Percentiles rank a stretch among this genome's conserved stretches.
phyloP scores from a whole-genome alignment of 2,329 filamentous ascomycete species.

The Pestalotiopsis sp. region DNA sequence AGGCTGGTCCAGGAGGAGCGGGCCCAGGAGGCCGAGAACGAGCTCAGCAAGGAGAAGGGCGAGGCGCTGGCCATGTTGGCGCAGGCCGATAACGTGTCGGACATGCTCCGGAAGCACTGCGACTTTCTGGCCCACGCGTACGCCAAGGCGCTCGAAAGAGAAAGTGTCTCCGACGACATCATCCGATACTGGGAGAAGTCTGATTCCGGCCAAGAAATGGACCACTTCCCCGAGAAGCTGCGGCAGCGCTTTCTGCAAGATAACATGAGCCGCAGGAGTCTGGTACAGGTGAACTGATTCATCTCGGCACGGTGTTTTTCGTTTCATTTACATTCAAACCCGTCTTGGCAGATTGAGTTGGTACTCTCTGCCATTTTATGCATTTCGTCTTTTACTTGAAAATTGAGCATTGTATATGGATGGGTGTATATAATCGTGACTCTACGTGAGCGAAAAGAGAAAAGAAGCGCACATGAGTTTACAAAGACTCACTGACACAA shows the following conservation, averaged over 20 bases:
- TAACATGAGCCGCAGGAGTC: background rate
- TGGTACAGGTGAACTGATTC: background rate
- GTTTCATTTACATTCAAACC: background rate
- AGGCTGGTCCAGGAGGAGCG: background rate
- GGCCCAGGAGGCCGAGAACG: background rate
- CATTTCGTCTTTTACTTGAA: background rate
- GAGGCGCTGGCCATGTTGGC: background rate
- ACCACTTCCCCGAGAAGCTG: background rate
- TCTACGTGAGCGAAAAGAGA: too few relatives aligned
- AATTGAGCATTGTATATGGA: background rate
- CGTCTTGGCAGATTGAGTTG: background rate
- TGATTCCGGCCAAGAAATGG: background rate
- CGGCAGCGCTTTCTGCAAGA: background rate
- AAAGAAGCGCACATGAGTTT: too few relatives aligned
- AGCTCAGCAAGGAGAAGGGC: background rate
- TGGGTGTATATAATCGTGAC: too few relatives aligned
- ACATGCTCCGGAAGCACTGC: background rate
- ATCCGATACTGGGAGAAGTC: conserved; percentile 3
- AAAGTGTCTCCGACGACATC: background rate
- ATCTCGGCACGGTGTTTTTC: background rate
- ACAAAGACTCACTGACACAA: too few relatives aligned
- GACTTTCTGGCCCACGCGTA: background rate
- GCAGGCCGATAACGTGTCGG: background rate
- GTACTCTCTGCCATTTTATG: background rate
- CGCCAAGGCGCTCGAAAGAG: background rate